Evolutionary conservation across 73 alveolate genomes (phyloP).

Genomic region (Urostyla sp.): DNA sequence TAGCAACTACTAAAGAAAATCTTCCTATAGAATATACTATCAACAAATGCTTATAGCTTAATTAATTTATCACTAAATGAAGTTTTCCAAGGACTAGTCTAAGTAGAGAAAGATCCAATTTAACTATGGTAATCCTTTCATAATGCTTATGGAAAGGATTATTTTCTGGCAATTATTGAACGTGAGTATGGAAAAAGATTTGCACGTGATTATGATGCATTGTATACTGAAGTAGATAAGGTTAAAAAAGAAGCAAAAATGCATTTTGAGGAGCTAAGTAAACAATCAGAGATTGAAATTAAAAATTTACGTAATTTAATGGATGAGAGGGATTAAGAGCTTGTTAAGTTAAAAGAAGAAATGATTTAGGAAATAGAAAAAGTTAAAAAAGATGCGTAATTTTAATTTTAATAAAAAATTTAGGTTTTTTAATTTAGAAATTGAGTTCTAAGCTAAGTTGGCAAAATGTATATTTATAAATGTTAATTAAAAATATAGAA

Average conservation of each 20-base stretch:
- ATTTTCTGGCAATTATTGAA: conserved; percentile 51
- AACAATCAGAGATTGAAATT: conserved; percentile 47
- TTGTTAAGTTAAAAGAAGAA: conserved; percentile 10
- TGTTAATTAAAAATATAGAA: conserved; percentile 12
- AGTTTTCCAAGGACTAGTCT: conserved; percentile 9
- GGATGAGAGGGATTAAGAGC: conserved; percentile 51
- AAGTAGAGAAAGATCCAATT: conserved; percentile 35
- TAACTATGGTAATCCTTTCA: conserved; percentile 47
- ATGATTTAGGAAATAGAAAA: conserved; percentile 40
- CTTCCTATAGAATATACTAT: conserved; percentile 17
- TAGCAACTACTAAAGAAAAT: conserved; percentile 42
- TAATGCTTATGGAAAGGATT: conserved; percentile 37
- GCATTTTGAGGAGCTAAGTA: conserved; percentile 46
- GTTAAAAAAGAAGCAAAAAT: conserved; percentile 49
- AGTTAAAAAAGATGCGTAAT: conserved; percentile 42
- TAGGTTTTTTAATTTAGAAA: conserved; percentile 34
- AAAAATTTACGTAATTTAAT: conserved; percentile 20
- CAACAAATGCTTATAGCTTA: conserved; percentile 50
- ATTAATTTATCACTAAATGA: conserved; percentile 47
- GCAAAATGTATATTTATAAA: conserved; percentile 30
- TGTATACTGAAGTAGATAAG: conserved; percentile 46
- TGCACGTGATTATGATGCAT: conserved; percentile 47
- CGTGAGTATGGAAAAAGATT: conserved; percentile 57
- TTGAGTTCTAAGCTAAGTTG: conserved; percentile 27
- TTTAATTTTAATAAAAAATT: too few species aligned